Evolutionary conservation across 495 filamentous ascomycete genomes (phyloP).

Genomic region (Parathielavia appendiculata): DNA sequence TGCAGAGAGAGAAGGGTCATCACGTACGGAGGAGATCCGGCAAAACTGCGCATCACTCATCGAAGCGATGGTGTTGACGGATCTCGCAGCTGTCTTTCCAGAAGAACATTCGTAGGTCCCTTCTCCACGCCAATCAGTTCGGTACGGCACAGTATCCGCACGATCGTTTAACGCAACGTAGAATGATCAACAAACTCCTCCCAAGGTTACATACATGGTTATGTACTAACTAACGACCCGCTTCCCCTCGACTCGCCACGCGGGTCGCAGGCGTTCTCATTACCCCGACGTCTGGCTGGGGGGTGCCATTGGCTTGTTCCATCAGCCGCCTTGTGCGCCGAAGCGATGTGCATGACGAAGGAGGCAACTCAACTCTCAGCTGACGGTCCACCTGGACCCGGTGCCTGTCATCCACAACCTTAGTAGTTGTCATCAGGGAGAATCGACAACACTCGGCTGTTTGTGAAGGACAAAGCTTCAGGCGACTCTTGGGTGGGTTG

Average conservation of each 20-base stretch:
- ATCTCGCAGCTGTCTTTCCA: background rate
- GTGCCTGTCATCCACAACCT: background rate
- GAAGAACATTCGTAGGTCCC: background rate
- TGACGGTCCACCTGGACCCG: background rate
- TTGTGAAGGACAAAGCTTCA: no score
- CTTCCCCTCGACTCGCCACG: slow-evolving; percentile 13
- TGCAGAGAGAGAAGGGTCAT: background rate
- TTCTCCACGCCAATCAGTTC: background rate
- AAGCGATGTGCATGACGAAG: slow-evolving; percentile 21
- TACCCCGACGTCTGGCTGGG: slow-evolving; percentile 19
- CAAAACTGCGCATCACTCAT: background rate
- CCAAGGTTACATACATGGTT: no score
- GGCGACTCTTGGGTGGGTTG: no score
- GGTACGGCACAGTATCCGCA: no score
- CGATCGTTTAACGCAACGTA: no score
- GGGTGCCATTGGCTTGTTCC: slow-evolving; percentile 24
- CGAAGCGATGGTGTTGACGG: background rate
- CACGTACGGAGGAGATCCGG: slow-evolving; percentile 15
- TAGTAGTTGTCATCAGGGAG: background rate
- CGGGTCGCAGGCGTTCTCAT: slow-evolving; percentile 15
- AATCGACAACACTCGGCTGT: no score
- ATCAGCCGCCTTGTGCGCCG: slow-evolving; percentile 30
- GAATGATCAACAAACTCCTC: no score
- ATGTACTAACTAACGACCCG: background rate
- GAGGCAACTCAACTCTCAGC: slow-evolving; percentile 8